Evolutionary conservation across 495 filamentous ascomycete species (phyloP).

Genomic region (Neurospora intermedia): DNA sequence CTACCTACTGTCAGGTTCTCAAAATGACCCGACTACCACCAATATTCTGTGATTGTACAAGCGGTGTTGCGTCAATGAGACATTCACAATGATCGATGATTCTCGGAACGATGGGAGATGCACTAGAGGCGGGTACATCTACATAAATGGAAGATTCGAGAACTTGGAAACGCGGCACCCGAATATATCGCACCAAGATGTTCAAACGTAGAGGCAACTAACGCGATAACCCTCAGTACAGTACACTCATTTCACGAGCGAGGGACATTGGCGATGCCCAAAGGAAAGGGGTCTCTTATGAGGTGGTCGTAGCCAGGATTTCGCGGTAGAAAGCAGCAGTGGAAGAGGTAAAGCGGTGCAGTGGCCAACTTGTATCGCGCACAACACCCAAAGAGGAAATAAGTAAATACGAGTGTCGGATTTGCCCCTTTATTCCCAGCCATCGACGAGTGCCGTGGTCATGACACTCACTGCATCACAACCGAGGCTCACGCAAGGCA

Average conservation of each 20-base stretch:
- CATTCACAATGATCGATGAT: neutral
- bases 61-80: neutral
- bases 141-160: neutral
- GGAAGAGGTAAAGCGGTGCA: neutral
- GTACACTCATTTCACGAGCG: too few species aligned
- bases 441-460: neutral
- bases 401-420: neutral
- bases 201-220: too few species aligned
- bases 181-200: too few species aligned
- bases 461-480: too few species aligned
- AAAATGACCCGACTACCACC: too few species aligned
- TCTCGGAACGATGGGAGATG: neutral
- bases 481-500: too few species aligned
- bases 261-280: too few species aligned
- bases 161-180: neutral
- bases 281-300: neutral
- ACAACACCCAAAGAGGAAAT: neutral
- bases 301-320: neutral
- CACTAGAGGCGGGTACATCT: neutral
- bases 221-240: too few species aligned
- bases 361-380: neutral
- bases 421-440: neutral
- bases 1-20: too few species aligned
- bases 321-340: neutral
- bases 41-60: neutral